Conservation (phyloP, 768 basidiomycete genomes). For the Chalciporus sphaerocephalus region DNA sequence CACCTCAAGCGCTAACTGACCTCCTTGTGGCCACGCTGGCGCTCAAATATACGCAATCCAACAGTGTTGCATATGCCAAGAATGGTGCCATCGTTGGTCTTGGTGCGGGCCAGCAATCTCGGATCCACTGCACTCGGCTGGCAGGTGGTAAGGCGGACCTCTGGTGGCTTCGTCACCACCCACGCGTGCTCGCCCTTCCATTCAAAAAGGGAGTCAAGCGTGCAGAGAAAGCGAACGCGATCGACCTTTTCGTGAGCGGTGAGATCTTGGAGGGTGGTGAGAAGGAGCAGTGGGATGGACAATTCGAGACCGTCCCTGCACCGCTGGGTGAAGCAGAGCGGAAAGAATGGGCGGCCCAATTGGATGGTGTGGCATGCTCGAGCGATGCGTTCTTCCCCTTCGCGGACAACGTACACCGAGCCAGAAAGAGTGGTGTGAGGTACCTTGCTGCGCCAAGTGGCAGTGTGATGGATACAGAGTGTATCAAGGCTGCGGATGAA, state of each 20-base stretch:
- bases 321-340: constrained; percentile 67
- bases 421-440: constrained; percentile 83
- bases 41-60: constrained; percentile 98
- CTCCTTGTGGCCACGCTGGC: constrained; percentile 94
- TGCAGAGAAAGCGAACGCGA: constrained; percentile 97
- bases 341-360: constrained; percentile 63
- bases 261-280: constrained; percentile 87
- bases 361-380: constrained; percentile 87
- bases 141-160: constrained; percentile 97
- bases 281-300: constrained; percentile 82
- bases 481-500: constrained; percentile 95
- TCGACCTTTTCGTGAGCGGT: constrained; percentile 91
- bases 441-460: constrained; percentile 92
- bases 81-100: constrained; percentile 92
- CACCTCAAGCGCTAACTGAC: constrained; percentile 75
- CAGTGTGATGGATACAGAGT: constrained; percentile 95
- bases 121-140: constrained; percentile 98
- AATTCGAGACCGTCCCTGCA: constrained; percentile 72
- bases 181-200: constrained; percentile 84
- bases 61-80: constrained; percentile 94
- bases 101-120: constrained; percentile 96
- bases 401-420: constrained; percentile 95
- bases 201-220: constrained; percentile 98
- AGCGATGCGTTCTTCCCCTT: constrained; percentile 99
- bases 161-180: constrained; percentile 99